A percentile compares a stretch with the other conserved stretches of the same genome.
phyloP scores from a whole-genome alignment of 2,329 filamentous ascomycete species.

The Aspergillus sclerotialis region DNA sequence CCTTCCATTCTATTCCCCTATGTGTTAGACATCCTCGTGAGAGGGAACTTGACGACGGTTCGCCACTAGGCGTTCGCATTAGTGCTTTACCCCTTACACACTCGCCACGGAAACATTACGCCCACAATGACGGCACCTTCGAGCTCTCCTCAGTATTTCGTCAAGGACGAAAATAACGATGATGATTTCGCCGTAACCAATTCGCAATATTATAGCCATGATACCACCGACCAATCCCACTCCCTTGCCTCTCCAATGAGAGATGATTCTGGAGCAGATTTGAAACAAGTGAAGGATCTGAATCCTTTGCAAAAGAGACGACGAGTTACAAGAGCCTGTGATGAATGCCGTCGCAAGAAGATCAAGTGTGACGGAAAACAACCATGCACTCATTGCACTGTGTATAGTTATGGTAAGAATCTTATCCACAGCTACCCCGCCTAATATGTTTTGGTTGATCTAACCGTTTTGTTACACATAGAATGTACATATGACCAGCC shows the following conservation, averaged over 20 bases:
- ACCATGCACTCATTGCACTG: constrained; percentile 90
- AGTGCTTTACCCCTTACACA: too few species aligned
- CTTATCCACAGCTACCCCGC: too few species aligned
- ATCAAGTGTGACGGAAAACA: constrained; percentile 85
- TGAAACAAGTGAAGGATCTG: constrained; percentile 22
- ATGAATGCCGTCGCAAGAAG: constrained; percentile 77
- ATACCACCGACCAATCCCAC: constrained; percentile 4
- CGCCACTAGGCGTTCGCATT: not conserved
- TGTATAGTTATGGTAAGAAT: constrained; percentile 88
- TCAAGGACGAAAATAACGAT: not conserved
- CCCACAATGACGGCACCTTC: not conserved
- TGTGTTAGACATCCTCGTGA: too few species aligned
- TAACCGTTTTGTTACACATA: constrained; percentile 30
- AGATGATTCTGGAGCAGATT: constrained; percentile 16
- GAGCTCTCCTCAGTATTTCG: not conserved
- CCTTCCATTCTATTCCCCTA: too few species aligned
- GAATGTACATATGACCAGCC: constrained; percentile 95
- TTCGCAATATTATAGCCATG: constrained; percentile 10
- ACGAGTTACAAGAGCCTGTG: constrained; percentile 72
- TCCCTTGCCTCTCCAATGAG: constrained; percentile 4
- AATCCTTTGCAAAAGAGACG: constrained; percentile 66
- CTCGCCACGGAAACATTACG: not conserved
- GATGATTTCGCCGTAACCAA: constrained; percentile 5
- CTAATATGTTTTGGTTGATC: not conserved
- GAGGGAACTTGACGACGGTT: too few species aligned